These are phyloP conservation scores for Gaertneriomyces semiglobifer DNA, from an alignment of 192 early-diverging fungal genomes.

Conservation along the genomic window DNA sequence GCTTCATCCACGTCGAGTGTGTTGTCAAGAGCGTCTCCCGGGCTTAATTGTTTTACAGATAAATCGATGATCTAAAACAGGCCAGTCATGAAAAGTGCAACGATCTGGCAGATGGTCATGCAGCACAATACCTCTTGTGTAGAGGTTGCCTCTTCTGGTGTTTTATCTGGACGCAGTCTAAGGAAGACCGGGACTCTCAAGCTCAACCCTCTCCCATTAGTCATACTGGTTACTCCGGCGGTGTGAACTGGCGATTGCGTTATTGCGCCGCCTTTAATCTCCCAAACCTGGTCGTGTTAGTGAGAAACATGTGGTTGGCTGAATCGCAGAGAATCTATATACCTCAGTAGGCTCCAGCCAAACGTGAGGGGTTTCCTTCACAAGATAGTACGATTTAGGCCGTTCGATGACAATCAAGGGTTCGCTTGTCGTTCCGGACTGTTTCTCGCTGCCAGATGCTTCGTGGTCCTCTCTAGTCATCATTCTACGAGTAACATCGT, in stretches of 20 bases:
- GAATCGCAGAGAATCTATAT: not conserved
- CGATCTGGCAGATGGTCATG: too few relatives aligned
- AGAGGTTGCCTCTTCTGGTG: slow-evolving; percentile 16
- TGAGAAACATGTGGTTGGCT: not conserved
- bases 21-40: too few relatives aligned
- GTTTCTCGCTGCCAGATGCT: too few relatives aligned
- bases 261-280: slow-evolving; percentile 18
- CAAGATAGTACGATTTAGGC: slow-evolving; percentile 10
- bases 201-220: slow-evolving; percentile 14
- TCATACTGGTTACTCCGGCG: slow-evolving; percentile 8
- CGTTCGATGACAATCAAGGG: not conserved
- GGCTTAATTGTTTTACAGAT: too few relatives aligned
- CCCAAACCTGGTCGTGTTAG: slow-evolving; percentile 18
- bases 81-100: too few relatives aligned
- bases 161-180: slow-evolving; percentile 14
- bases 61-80: too few relatives aligned
- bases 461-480: too few relatives aligned
- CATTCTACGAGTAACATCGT: too few relatives aligned
- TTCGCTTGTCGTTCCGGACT: too few relatives aligned
- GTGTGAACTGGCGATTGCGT: slow-evolving; percentile 22
- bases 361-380: slow-evolving; percentile 16
- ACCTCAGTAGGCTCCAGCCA: slow-evolving; percentile 27
- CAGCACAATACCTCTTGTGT: not conserved
- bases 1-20: too few relatives aligned
- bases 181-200: slow-evolving; percentile 9